These are phyloP conservation scores for Metarhizium guizhouense DNA, from an alignment of 2,329 filamentous ascomycete genomes.

Conservation along the genomic window DNA sequence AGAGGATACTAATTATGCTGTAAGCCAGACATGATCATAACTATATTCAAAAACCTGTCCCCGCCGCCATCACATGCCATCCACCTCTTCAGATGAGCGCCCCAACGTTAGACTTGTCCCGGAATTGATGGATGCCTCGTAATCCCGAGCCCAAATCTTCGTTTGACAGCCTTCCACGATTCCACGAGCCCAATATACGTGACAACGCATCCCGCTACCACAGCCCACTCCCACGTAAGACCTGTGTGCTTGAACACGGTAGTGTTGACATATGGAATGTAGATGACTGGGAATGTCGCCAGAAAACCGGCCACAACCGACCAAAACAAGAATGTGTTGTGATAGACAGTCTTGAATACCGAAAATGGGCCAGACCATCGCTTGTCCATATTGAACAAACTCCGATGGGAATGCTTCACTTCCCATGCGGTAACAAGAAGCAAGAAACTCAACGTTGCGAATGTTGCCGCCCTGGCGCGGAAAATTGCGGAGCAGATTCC, in stretches of 20 bases:
- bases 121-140: conserved; percentile 9
- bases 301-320: conserved; percentile 52
- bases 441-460: conserved; percentile 59
- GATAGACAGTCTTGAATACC: conserved; percentile 53
- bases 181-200: conserved; percentile 58
- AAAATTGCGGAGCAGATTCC: conserved; percentile 47
- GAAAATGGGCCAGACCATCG: conserved; percentile 38
- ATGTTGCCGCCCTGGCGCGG: conserved; percentile 58
- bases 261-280: conserved; percentile 58
- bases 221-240: conserved; percentile 64
- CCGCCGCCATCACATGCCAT: conserved; percentile 4
- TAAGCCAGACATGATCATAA: conserved; percentile 14
- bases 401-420: conserved; percentile 61
- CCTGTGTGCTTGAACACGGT: conserved; percentile 61
- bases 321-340: conserved; percentile 60
- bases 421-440: conserved; percentile 65
- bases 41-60: conserved; percentile 23
- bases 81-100: not conserved
- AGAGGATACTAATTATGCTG: conserved; percentile 19
- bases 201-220: conserved; percentile 50
- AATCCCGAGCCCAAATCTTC: conserved; percentile 31
- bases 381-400: conserved; percentile 58
- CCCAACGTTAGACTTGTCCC: conserved; percentile 1
- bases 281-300: conserved; percentile 53
- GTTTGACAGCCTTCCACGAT: conserved; percentile 60